Evolutionary conservation across 202 grass and related monocot species (phyloP), one percentile per base, ranked within the genome.

Genomic region (Carex arenaria): DNA sequence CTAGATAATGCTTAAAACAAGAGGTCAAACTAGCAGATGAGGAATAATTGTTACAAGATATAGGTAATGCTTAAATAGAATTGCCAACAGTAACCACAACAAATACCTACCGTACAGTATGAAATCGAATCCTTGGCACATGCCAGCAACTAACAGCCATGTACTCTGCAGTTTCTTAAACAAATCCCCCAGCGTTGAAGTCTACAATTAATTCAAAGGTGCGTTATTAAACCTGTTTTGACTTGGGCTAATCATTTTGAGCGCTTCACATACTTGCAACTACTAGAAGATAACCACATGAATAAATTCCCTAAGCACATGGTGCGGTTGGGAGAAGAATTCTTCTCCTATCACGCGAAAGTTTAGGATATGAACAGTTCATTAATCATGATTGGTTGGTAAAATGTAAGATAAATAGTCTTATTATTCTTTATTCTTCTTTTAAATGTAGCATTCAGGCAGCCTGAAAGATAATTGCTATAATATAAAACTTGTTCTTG

Each of bases 71-170:
- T 82, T 82, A 82, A 52, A 82, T 82, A 66, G 26, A 8, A 8
- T 77, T 36, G 53, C 7, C 3, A 28, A 59, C 72, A 55, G 23
- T 77, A 82, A 55, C 63, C 61, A 31, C 61, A 82, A 53, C 45
- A 56, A 68, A 67, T 82, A 82, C 80, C 80, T 82, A 82, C 80
- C 80, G 80, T 82, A 77, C 28, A 23, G 64, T 82, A 64, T 42
- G 61, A 64, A 82, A 54, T 20, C 4, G 30, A 82, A 68, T 69
- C 45, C 45, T 69, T 31, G 63, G 62, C 61, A 45, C 61, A 67
- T 64, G 78, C 62, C 1, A 53, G 61, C 80, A 82, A 82, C 80
- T 82, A 82, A 69, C 80, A 66, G 80, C 42, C 63, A 82, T 82
- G 80, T 56, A 80, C 57, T 47, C 28, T 30, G 32, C 4, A 10